These are phyloP conservation scores for Brassica incana DNA, from an alignment of 345 rosid genomes.

Conservation along the genomic window DNA sequence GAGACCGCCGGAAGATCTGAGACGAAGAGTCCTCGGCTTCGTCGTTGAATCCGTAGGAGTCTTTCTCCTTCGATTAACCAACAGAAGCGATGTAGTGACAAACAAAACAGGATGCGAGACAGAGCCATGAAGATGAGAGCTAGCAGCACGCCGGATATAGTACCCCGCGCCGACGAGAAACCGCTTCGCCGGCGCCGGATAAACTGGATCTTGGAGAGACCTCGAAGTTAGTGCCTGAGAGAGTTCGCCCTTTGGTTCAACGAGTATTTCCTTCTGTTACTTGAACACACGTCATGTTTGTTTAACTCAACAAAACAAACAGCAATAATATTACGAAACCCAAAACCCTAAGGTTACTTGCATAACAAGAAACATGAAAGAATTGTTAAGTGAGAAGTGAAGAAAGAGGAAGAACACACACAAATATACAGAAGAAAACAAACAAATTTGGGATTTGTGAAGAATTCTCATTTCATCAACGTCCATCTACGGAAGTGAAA, in stretches of 20 bases:
- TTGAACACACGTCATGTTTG: slow-evolving; percentile 16
- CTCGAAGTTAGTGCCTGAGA: too few relatives aligned
- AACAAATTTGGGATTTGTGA: background rate
- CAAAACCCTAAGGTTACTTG: slow-evolving; percentile 31
- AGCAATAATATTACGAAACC: slow-evolving; percentile 9
- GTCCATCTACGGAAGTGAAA: slow-evolving; percentile 82
- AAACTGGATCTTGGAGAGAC: too few relatives aligned
- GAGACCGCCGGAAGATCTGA: background rate
- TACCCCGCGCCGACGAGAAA: too few relatives aligned
- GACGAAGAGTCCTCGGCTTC: background rate
- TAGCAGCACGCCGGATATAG: background rate
- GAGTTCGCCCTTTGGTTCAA: too few relatives aligned
- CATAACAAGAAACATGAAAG: slow-evolving; percentile 29
- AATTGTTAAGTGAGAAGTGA: slow-evolving; percentile 20
- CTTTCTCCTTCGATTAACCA: background rate
- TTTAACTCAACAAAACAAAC: slow-evolving; percentile 18
- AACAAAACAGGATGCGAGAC: background rate
- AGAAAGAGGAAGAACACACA: slow-evolving; percentile 15
- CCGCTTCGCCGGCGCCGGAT: too few relatives aligned
- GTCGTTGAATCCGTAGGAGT: background rate
- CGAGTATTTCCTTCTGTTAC: too few relatives aligned
- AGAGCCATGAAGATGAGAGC: background rate
- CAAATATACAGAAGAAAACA: slow-evolving; percentile 35
- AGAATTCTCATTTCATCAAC: slow-evolving; percentile 43
- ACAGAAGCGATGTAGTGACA: background rate